Evolutionary conservation across 1,139 yeast species (phyloP).

Genomic region (Geotrichum histeridarum): DNA sequence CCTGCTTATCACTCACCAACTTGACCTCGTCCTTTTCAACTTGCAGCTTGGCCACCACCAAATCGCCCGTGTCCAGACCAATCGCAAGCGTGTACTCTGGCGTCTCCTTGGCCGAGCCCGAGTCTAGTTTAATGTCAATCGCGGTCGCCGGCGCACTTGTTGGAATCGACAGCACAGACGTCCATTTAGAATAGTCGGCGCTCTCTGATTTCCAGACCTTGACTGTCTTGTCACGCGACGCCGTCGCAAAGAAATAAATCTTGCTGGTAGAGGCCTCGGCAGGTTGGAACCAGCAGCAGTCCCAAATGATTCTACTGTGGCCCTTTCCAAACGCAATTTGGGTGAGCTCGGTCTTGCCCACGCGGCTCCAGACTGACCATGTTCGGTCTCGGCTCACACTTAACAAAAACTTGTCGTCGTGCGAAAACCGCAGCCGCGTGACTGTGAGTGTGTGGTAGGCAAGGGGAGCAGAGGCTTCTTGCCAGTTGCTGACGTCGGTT

Average conservation of each 20-base stretch:
- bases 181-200: slow-evolving; percentile 24
- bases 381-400: slow-evolving; percentile 90
- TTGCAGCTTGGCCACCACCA: slow-evolving; percentile 35
- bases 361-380: slow-evolving; percentile 68
- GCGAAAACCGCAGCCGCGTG: slow-evolving; percentile 74
- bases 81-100: slow-evolving; percentile 48
- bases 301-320: slow-evolving; percentile 92
- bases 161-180: slow-evolving; percentile 27
- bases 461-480: slow-evolving; percentile 47
- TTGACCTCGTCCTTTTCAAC: slow-evolving; percentile 17
- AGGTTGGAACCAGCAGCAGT: slow-evolving; percentile 63
- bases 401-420: slow-evolving; percentile 59
- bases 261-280: slow-evolving; percentile 22
- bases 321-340: slow-evolving; percentile 52
- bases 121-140: slow-evolving; percentile 43
- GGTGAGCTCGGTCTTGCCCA: slow-evolving; percentile 31
- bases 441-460: slow-evolving; percentile 79
- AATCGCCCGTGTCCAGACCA: slow-evolving; percentile 68
- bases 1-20: slow-evolving; percentile 37
- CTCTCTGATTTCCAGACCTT: slow-evolving; percentile 55
- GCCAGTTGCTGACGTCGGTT: slow-evolving; percentile 62
- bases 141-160: slow-evolving; percentile 61
- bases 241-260: slow-evolving; percentile 58
- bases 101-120: background rate
- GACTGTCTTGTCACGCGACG: slow-evolving; percentile 77